phyloP scores from a whole-genome alignment of 306 rosid species.

The Nissolia schottii region DNA sequence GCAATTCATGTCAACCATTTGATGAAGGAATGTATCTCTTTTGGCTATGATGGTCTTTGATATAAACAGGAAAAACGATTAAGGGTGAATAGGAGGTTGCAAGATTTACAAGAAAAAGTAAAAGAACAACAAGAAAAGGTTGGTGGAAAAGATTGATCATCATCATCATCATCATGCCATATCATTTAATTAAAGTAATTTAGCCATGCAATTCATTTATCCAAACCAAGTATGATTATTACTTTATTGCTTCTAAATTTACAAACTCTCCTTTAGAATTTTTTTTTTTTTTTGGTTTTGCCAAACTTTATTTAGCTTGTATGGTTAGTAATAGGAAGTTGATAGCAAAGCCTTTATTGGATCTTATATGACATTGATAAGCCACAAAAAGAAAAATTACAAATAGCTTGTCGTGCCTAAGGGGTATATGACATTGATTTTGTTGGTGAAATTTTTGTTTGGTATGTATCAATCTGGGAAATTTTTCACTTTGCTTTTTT shows the following conservation, averaged over 20 bases:
- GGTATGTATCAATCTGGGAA: too few species aligned
- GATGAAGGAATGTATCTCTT: neutral
- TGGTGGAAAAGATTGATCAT: conserved; percentile 60
- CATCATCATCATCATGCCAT: neutral
- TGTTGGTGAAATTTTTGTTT: too few species aligned
- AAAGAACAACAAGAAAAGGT: conserved; percentile 82
- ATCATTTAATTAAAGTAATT: neutral
- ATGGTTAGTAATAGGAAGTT: too few species aligned
- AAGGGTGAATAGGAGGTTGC: conserved; percentile 72
- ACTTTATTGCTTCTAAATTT: neutral
- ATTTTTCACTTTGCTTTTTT: too few species aligned
- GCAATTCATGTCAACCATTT: neutral
- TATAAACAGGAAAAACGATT: conserved; percentile 63
- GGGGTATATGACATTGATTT: too few species aligned
- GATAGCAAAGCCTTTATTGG: too few species aligned
- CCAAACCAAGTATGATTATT: neutral
- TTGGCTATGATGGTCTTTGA: neutral
- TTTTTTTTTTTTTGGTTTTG: too few species aligned
- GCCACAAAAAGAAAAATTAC: too few species aligned
- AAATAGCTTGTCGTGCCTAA: too few species aligned
- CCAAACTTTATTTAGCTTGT: too few species aligned
- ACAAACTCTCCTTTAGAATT: too few species aligned
- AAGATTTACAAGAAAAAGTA: conserved; percentile 73
- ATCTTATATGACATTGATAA: too few species aligned
- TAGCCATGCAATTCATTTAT: neutral